Percentiles rank a stretch among this genome's conserved stretches.
phyloP scores from a whole-genome alignment of 495 filamentous ascomycete species.

The Penicillium manginii region DNA sequence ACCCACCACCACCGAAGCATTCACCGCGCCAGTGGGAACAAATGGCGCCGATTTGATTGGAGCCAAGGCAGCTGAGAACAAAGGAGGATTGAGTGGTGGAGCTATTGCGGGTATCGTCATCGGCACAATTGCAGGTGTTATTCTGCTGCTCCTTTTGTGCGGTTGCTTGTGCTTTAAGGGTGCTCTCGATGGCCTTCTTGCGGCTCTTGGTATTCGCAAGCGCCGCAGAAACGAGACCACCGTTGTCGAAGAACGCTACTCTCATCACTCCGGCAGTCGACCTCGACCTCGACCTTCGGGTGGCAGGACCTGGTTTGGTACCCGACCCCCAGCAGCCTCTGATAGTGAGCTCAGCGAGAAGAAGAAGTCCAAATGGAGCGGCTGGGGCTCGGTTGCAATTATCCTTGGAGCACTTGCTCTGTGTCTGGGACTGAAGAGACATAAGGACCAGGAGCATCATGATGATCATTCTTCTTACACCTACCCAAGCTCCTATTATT shows the following conservation, averaged over 20 bases:
- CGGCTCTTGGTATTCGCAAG: constrained; percentile 64
- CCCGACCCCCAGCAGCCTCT: constrained; percentile 53
- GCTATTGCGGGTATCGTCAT: constrained; percentile 97
- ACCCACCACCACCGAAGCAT: constrained; percentile 62
- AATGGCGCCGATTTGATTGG: constrained; percentile 52
- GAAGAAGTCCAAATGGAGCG: constrained; percentile 63
- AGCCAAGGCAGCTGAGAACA: constrained; percentile 36
- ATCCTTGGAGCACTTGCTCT: constrained; percentile 69
- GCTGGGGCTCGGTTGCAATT: constrained; percentile 59
- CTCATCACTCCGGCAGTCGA: constrained; percentile 49
- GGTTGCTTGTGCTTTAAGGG: constrained; percentile 73
- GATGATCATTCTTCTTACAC: constrained; percentile 48
- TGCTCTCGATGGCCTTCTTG: constrained; percentile 64
- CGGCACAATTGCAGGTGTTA: constrained; percentile 75
- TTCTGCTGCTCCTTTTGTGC: constrained; percentile 73
- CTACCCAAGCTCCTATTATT: constrained; percentile 51
- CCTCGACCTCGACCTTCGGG: constrained; percentile 62
- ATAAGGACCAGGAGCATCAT: constrained; percentile 54
- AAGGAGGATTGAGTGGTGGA: constrained; percentile 70
- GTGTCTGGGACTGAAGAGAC: constrained; percentile 75
- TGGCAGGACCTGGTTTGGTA: constrained; percentile 69
- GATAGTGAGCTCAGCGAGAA: constrained; percentile 48
- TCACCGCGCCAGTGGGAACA: constrained; percentile 60
- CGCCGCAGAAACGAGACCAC: constrained; percentile 56
- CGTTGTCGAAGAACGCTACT: constrained; percentile 73